Evolutionary conservation across 176 grass and related monocot genomes (phyloP).

Genomic region (Aegilops speltoides): DNA sequence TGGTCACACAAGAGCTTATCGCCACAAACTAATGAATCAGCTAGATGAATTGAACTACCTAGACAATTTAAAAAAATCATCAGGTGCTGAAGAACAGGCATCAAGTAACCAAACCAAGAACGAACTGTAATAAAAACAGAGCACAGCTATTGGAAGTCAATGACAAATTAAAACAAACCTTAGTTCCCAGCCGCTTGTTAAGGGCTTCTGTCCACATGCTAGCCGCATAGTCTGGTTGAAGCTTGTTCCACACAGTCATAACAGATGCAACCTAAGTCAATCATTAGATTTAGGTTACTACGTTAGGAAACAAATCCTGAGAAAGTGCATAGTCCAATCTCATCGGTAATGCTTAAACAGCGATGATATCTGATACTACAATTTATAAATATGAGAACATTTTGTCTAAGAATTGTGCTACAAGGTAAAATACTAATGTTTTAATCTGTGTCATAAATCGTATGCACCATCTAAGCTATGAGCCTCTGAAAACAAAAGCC

Average conservation of each 20-base stretch:
- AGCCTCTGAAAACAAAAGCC: not conserved
- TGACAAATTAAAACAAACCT: slow-evolving; percentile 46
- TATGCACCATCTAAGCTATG: not conserved
- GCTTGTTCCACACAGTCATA: slow-evolving; percentile 92
- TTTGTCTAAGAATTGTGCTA: not conserved
- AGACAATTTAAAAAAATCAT: not conserved
- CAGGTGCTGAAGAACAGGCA: not conserved
- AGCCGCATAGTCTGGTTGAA: slow-evolving; percentile 86
- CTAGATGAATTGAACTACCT: not conserved
- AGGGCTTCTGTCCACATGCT: slow-evolving; percentile 97
- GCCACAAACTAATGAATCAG: not conserved
- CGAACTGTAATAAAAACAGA: not conserved
- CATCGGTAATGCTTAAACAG: not conserved
- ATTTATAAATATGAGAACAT: not conserved
- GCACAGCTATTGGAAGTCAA: not conserved
- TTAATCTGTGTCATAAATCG: slow-evolving; percentile 3
- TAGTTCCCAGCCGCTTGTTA: slow-evolving; percentile 91
- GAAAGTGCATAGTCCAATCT: not conserved
- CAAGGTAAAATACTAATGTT: not conserved
- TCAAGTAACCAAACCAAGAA: slow-evolving; percentile 4
- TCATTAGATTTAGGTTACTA: slow-evolving; percentile 31
- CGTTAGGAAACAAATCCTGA: slow-evolving; percentile 3
- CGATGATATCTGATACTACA: not conserved
- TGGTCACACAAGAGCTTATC: not conserved
- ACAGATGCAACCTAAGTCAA: slow-evolving; percentile 84